phyloP scores from a whole-genome alignment of 371 early-diverging fungal species.

The Nematocida displodere region DNA sequence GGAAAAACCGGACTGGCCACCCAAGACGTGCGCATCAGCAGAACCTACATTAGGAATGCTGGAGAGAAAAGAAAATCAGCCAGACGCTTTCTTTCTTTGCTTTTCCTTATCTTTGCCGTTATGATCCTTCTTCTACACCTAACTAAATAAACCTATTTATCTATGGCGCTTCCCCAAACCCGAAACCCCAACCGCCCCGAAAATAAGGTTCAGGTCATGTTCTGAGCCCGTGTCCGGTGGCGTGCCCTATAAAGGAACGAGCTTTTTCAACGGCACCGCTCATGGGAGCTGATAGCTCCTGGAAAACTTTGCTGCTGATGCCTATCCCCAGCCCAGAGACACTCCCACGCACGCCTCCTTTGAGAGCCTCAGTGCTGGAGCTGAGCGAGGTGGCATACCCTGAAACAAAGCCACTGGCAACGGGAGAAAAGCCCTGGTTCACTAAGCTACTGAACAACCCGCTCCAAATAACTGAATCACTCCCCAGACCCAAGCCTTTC shows the following conservation, averaged over 20 bases:
- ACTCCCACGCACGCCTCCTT: conserved; percentile 1
- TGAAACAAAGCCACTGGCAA: conserved; percentile 15
- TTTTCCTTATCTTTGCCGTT: conserved; percentile 35
- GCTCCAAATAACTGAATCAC: conserved; percentile 36
- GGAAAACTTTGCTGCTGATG: neutral
- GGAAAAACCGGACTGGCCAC: conserved; percentile 23
- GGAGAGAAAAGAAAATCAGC: conserved; percentile 6
- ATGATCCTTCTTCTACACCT: conserved; percentile 29
- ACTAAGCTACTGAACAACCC: conserved; percentile 1
- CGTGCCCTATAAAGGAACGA: neutral
- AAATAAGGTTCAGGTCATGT: too few relatives aligned
- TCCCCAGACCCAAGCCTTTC: neutral
- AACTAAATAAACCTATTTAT: conserved; percentile 10
- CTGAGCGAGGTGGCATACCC: conserved; percentile 3
- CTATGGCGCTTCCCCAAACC: neutral
- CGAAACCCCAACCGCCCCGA: too few relatives aligned
- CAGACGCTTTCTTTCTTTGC: conserved; percentile 33
- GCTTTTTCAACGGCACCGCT: neutral
- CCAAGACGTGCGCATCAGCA: conserved; percentile 43
- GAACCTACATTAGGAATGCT: conserved; percentile 30
- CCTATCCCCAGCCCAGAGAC: neutral
- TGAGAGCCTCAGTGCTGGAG: neutral
- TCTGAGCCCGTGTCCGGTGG: neutral
- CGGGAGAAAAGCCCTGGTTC: conserved; percentile 2
- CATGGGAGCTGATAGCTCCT: too few relatives aligned